phyloP scores from a whole-genome alignment of 2,329 filamentous ascomycete species.

The Botrytis pseudocinerea region DNA sequence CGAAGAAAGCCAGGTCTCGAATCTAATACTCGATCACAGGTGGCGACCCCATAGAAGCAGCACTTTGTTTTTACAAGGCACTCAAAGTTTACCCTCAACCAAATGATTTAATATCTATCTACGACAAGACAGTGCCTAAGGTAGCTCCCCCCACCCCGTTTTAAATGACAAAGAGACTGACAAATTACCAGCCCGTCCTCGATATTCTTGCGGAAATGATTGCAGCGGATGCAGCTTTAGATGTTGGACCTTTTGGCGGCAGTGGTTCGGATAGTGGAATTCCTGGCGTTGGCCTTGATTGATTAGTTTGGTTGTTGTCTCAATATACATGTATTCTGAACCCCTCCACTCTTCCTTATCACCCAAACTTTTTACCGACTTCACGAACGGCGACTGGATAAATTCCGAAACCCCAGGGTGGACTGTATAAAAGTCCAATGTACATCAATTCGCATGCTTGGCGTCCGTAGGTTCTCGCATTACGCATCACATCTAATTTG shows the following conservation, averaged over 20 bases:
- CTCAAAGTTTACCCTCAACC: constrained; percentile 98
- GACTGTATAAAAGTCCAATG: constrained; percentile 29
- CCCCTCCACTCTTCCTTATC: constrained; percentile 28
- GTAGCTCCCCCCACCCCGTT: constrained; percentile 49
- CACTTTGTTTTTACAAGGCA: constrained; percentile 95
- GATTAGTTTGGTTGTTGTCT: constrained; percentile 34
- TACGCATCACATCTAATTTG: constrained; percentile 33
- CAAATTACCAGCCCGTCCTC: constrained; percentile 69
- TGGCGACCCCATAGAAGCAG: constrained; percentile 74
- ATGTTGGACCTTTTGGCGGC: constrained; percentile 50
- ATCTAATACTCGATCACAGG: constrained; percentile 47
- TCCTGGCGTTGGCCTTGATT: constrained; percentile 39
- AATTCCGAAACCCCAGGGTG: constrained; percentile 23
- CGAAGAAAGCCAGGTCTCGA: not conserved
- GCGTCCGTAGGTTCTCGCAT: constrained; percentile 33
- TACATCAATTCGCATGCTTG: constrained; percentile 35
- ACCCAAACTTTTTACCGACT: constrained; percentile 19
- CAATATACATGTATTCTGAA: constrained; percentile 22
- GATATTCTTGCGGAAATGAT: constrained; percentile 99
- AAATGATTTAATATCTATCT: constrained; percentile 89
- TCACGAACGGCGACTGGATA: constrained; percentile 24
- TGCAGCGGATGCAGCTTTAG: constrained; percentile 76
- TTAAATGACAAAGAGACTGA: constrained; percentile 27
- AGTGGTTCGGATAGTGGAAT: constrained; percentile 39
- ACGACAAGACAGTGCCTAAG: constrained; percentile 98